phyloP scores from a whole-genome alignment of 441 rosid species.

The Jatropha podagrica region DNA sequence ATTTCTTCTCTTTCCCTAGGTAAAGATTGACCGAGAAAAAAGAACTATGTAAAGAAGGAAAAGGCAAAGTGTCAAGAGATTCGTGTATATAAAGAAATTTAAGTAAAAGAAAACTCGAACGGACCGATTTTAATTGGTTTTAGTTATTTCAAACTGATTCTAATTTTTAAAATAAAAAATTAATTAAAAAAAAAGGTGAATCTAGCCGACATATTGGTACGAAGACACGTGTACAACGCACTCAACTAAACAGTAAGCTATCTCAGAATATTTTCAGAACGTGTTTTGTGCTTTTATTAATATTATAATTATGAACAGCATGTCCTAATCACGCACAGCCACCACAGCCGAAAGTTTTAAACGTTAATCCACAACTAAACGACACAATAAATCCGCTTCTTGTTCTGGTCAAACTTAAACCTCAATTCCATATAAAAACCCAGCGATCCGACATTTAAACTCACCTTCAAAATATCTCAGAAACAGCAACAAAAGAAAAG shows the following conservation, averaged over 20 bases:
- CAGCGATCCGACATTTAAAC: neutral
- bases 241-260: neutral
- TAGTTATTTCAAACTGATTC: too few species aligned
- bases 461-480: neutral
- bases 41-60: too few species aligned
- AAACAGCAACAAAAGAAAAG: neutral
- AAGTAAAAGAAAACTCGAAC: too few species aligned
- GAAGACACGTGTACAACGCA: constrained; percentile 14
- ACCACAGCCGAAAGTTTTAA: neutral
- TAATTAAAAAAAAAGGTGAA: neutral
- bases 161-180: too few species aligned
- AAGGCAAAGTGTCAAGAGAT: neutral
- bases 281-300: neutral
- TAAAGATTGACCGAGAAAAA: too few species aligned
- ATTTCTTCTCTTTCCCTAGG: too few species aligned
- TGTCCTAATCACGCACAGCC: neutral
- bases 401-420: neutral
- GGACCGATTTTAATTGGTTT: too few species aligned
- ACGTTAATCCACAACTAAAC: constrained; percentile 7
- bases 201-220: constrained; percentile 16
- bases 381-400: neutral
- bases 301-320: too few species aligned
- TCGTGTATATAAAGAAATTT: neutral
- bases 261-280: neutral
- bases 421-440: neutral